These are phyloP conservation scores for Rhodosporidiobolus sp. DNA, from an alignment of 768 basidiomycete species.

Conservation along the genomic window DNA sequence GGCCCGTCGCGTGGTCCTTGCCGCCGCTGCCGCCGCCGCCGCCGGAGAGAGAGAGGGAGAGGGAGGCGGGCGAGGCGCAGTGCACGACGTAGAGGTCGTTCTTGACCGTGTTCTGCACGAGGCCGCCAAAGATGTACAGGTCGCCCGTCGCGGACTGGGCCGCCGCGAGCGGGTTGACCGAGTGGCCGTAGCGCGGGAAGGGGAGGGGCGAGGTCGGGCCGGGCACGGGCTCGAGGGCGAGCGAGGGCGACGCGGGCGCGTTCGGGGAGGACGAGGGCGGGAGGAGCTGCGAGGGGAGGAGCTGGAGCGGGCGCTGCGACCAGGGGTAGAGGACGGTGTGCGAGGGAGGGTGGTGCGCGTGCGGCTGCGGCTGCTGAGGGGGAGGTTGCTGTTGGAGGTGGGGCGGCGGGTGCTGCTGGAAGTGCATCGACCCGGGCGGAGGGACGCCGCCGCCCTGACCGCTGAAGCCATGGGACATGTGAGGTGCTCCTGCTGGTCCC, in stretches of 20 bases:
- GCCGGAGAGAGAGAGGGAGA: neutral
- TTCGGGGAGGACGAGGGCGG: constrained; percentile 78
- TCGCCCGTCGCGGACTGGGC: constrained; percentile 67
- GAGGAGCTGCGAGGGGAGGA: constrained; percentile 55
- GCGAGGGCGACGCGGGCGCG: constrained; percentile 77
- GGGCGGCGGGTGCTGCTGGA: neutral
- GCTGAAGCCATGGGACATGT: too few relatives aligned
- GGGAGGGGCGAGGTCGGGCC: constrained; percentile 65
- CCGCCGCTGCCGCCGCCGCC: neutral
- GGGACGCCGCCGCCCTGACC: too few relatives aligned
- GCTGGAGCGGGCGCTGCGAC: constrained; percentile 69
- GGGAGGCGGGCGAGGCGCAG: constrained; percentile 8
- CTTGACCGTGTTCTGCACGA: constrained; percentile 80
- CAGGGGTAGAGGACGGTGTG: constrained; percentile 62
- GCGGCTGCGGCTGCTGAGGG: too few relatives aligned
- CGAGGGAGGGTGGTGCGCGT: neutral
- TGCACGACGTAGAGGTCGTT: constrained; percentile 89
- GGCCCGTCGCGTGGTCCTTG: too few relatives aligned
- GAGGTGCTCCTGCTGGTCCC: too few relatives aligned
- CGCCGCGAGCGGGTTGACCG: constrained; percentile 69
- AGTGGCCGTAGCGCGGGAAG: constrained; percentile 94
- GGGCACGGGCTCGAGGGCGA: constrained; percentile 9
- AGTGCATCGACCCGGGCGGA: neutral
- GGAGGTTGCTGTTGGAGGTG: neutral
- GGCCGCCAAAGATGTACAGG: constrained; percentile 93